Conservation (phyloP, 139 green algal species). For the Micractinium sp. region DNA sequence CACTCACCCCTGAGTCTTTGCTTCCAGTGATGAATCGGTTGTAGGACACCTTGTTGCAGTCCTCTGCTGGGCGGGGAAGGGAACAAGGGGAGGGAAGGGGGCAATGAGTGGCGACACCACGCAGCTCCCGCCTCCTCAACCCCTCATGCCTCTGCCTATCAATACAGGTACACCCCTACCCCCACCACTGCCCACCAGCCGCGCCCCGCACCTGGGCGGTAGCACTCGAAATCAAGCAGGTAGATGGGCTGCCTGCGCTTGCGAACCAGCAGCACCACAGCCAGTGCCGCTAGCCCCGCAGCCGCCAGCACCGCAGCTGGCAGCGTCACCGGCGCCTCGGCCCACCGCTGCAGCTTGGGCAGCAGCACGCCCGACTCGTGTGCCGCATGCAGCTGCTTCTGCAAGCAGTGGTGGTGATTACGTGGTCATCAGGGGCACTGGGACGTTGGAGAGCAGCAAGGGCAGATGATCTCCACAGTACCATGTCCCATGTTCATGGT, state of each 20-base stretch:
- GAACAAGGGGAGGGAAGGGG: neutral
- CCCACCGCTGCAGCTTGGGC: neutral
- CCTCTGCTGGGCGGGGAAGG: neutral
- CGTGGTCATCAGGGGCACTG: neutral
- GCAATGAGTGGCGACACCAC: neutral
- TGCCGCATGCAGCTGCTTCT: neutral
- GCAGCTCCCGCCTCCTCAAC: neutral
- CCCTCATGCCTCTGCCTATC: neutral
- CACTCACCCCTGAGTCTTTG: conserved; percentile 19
- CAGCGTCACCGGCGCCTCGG: conserved; percentile 4
- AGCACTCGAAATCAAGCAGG: conserved; percentile 85
- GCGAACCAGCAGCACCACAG: neutral
- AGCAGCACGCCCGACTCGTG: neutral
- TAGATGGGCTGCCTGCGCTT: conserved; percentile 50
- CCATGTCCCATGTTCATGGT: neutral
- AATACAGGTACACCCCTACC: neutral
- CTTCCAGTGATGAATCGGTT: conserved; percentile 51
- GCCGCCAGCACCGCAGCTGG: neutral
- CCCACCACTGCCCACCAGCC: neutral
- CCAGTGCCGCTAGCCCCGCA: neutral
- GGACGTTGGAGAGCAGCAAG: neutral
- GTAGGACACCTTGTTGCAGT: conserved; percentile 36
- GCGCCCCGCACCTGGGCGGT: conserved; percentile 50
- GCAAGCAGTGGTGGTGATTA: neutral
- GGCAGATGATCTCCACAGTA: neutral